A percentile compares a stretch with the other conserved stretches of the same genome.
phyloP scores from a whole-genome alignment of 805 yeast species.

The Sungouiella thailandica region DNA sequence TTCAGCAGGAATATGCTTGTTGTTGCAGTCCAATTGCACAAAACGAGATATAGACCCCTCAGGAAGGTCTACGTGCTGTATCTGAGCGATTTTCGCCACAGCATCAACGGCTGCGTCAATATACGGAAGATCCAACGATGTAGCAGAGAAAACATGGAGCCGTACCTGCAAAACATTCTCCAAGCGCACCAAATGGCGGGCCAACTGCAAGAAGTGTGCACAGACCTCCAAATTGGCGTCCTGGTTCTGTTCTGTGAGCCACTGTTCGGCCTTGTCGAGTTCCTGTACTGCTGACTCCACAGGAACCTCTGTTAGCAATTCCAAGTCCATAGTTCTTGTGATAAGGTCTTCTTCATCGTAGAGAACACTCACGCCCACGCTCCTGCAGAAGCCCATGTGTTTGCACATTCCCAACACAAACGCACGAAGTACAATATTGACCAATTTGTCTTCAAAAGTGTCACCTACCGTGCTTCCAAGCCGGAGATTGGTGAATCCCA shows the following conservation, averaged over 20 bases:
- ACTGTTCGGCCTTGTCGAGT: constrained; percentile 30
- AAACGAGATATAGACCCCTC: constrained; percentile 26
- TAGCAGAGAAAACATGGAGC: constrained; percentile 3
- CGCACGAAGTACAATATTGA: constrained; percentile 48
- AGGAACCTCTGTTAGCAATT: constrained; percentile 22
- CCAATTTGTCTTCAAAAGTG: constrained; percentile 8
- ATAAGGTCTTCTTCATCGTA: constrained; percentile 75
- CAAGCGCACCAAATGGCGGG: constrained; percentile 19
- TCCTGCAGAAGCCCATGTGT: constrained; percentile 44
- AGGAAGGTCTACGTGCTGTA: constrained; percentile 1
- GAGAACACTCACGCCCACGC: constrained; percentile 53
- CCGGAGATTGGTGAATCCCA: constrained; percentile 5
- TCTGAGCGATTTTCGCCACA: constrained; percentile 1
- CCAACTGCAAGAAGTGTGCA: constrained; percentile 23
- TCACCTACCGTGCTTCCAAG: neutral
- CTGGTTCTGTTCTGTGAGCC: constrained; percentile 16
- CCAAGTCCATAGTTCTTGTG: constrained; percentile 54
- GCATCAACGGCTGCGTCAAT: constrained; percentile 1
- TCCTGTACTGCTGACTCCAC: constrained; percentile 19
- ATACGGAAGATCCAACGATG: neutral
- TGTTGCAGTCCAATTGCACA: constrained; percentile 32
- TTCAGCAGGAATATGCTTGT: constrained; percentile 35
- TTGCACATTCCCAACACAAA: constrained; percentile 51
- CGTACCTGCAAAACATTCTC: constrained; percentile 5
- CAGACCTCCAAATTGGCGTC: neutral